These are phyloP conservation scores for Penicillium pulvis DNA, from an alignment of 495 filamentous ascomycete species.

Conservation along the genomic window DNA sequence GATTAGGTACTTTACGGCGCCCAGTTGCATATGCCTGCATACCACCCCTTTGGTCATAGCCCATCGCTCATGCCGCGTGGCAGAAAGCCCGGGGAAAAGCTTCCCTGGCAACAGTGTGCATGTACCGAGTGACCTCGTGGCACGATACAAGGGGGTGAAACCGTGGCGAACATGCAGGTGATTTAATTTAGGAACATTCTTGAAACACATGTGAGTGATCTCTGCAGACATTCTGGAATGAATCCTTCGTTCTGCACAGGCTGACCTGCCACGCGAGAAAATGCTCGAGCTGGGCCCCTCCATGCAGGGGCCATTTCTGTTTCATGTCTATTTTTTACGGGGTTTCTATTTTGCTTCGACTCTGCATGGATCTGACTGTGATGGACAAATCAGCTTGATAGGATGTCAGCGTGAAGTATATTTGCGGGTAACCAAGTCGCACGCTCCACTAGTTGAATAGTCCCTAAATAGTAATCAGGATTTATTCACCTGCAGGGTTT, in stretches of 20 bases:
- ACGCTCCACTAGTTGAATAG: background rate
- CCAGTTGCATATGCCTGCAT: background rate
- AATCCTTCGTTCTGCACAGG: constrained; percentile 13
- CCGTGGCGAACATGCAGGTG: constrained; percentile 2
- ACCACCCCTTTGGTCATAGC: background rate
- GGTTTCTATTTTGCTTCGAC: background rate
- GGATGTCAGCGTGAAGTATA: background rate
- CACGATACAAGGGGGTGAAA: constrained; percentile 6
- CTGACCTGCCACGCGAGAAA: constrained; percentile 6
- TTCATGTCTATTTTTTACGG: constrained; percentile 2
- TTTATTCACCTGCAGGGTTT: too few relatives aligned
- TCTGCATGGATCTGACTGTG: constrained; percentile 2
- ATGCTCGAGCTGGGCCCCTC: background rate
- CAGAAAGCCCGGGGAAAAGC: constrained; percentile 5
- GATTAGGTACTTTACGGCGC: background rate
- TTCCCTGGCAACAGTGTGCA: background rate
- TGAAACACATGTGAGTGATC: constrained; percentile 10
- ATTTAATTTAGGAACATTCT: constrained; percentile 11
- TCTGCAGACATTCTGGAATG: constrained; percentile 19
- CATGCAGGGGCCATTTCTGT: constrained; percentile 8
- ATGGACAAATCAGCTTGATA: background rate
- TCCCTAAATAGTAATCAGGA: background rate
- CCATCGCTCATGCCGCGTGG: constrained; percentile 3
- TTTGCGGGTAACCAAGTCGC: background rate
- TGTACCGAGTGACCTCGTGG: background rate